Conservation (phyloP, 768 basidiomycete species). For the Sarcodon sp. region DNA sequence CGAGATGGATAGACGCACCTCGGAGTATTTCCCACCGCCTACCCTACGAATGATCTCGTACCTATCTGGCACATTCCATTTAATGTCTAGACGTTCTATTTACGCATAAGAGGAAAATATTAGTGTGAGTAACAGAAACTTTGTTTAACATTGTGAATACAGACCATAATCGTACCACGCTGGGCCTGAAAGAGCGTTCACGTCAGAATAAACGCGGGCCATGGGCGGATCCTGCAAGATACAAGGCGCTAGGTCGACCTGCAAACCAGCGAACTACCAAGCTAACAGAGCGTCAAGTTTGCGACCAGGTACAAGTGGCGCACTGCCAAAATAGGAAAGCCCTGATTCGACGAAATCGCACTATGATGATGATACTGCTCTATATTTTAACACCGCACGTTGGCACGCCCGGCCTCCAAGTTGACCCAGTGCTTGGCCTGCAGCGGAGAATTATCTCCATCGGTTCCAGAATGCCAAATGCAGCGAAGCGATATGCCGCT, state of each 20-base stretch:
- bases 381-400: too few relatives aligned
- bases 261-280: background rate
- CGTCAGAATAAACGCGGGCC: slow-evolving; percentile 78
- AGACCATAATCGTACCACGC: slow-evolving; percentile 94
- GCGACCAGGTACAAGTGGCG: background rate
- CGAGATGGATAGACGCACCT: slow-evolving; percentile 33
- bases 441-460: too few relatives aligned
- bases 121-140: background rate
- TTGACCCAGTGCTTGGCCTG: too few relatives aligned
- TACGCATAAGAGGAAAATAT: background rate
- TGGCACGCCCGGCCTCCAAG: too few relatives aligned
- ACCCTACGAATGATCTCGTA: slow-evolving; percentile 96
- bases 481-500: too few relatives aligned
- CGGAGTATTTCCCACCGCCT: slow-evolving; percentile 88
- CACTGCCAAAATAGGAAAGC: too few relatives aligned
- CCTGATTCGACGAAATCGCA: too few relatives aligned
- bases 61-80: slow-evolving; percentile 94
- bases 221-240: slow-evolving; percentile 29
- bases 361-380: too few relatives aligned
- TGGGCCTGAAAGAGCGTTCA: slow-evolving; percentile 75
- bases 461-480: too few relatives aligned
- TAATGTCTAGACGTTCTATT: slow-evolving; percentile 82
- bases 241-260: background rate
- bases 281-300: slow-evolving; percentile 15
- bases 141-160: slow-evolving; percentile 7